Evolutionary conservation across 305 asterid genomes (phyloP).

Genomic region (Nicotiana rustica): DNA sequence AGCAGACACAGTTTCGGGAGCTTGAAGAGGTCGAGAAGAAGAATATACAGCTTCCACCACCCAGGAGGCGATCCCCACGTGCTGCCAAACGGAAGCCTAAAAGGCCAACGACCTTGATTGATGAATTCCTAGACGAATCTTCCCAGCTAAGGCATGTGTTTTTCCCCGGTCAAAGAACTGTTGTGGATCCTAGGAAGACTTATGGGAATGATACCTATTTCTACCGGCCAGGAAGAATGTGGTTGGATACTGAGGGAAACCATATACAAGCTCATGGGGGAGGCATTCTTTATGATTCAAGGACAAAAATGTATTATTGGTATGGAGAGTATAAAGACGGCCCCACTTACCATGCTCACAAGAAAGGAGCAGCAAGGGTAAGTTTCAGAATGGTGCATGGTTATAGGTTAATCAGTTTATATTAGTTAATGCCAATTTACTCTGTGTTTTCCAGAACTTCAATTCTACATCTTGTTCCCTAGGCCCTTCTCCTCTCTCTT

Average conservation of each 20-base stretch:
- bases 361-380: conserved; percentile 91
- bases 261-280: conserved; percentile 98
- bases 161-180: conserved; percentile 63
- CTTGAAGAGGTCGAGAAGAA: conserved; percentile 84
- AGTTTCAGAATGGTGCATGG: conserved; percentile 30
- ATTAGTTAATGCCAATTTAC: not conserved
- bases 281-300: conserved; percentile 76
- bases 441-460: not conserved
- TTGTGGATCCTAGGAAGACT: conserved; percentile 63
- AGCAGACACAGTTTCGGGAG: conserved; percentile 53
- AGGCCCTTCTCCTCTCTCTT: conserved; percentile 10
- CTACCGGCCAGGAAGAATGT: conserved; percentile 77
- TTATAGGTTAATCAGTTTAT: not conserved
- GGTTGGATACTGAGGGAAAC: conserved; percentile 92
- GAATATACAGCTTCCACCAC: conserved; percentile 73
- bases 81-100: conserved; percentile 82
- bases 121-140: conserved; percentile 87
- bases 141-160: conserved; percentile 78
- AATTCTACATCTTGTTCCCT: not conserved
- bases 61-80: conserved; percentile 76
- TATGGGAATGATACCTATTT: conserved; percentile 57
- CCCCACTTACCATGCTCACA: conserved; percentile 89
- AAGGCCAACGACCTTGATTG: conserved; percentile 65
- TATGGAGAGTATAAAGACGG: conserved; percentile 98
- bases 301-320: conserved; percentile 76